phyloP scores from a whole-genome alignment of 179 eudicot species.

The Vitellaria paradoxa region DNA sequence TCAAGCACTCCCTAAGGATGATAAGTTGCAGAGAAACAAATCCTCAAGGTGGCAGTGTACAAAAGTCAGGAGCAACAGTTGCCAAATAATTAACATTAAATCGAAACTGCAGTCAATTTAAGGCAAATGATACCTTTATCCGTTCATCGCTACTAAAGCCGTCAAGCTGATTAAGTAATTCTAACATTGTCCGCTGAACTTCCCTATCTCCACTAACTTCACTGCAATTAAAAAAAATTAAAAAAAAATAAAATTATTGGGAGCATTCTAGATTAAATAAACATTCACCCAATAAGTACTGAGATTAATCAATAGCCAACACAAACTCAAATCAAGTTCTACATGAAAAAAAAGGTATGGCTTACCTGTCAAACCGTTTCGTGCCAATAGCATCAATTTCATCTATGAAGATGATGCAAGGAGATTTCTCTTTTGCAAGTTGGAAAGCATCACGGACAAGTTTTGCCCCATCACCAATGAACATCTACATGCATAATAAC shows the following conservation, averaged over 20 bases:
- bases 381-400: conserved; percentile 99
- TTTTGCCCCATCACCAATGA: conserved; percentile 98
- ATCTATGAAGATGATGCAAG: conserved; percentile 95
- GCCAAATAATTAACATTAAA: neutral
- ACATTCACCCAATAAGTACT: neutral
- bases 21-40: neutral
- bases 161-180: conserved; percentile 92
- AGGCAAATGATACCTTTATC: conserved; percentile 58
- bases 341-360: neutral
- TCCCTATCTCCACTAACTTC: conserved; percentile 98
- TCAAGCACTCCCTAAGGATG: neutral
- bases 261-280: too few relatives aligned
- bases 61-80: neutral
- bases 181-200: conserved; percentile 95
- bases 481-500: conserved; percentile 50
- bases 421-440: conserved; percentile 96
- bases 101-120: neutral
- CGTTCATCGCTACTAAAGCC: conserved; percentile 98
- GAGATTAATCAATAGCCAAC: neutral
- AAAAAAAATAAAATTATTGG: neutral
- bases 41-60: neutral
- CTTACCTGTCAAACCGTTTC: conserved; percentile 91
- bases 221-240: conserved; percentile 40
- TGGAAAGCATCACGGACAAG: conserved; percentile 98
- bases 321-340: neutral